Conservation (phyloP, 2,329 filamentous ascomycete genomes). For the Xylariaceae sp. region DNA sequence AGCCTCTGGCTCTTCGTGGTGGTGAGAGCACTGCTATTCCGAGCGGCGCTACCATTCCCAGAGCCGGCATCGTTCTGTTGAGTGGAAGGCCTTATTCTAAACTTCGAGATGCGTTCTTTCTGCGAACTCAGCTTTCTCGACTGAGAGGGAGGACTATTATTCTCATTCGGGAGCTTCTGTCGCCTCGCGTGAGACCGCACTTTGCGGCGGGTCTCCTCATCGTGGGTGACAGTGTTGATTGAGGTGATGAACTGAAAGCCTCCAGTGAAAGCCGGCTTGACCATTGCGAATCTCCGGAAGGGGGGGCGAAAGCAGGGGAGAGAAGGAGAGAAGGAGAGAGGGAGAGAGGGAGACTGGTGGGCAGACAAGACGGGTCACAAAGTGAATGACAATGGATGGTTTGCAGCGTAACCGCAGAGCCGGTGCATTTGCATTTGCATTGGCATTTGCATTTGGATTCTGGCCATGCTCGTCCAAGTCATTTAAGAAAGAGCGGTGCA, state of each 20-base stretch:
- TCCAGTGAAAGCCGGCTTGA: constrained; percentile 18
- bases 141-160: constrained; percentile 22
- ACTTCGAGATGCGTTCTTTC: constrained; percentile 32
- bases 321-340: not conserved
- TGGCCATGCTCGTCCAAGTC: constrained; percentile 2
- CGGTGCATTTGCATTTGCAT: not conserved
- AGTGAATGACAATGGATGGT: not conserved
- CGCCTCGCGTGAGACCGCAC: constrained; percentile 32
- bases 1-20: constrained; percentile 3
- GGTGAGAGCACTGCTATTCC: not conserved
- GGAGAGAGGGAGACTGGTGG: not conserved
- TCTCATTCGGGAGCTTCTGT: constrained; percentile 29
- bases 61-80: constrained; percentile 6
- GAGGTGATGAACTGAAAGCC: constrained; percentile 34
- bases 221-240: constrained; percentile 32
- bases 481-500: no score
- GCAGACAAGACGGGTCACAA: not conserved
- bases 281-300: constrained; percentile 10
- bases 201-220: constrained; percentile 33
- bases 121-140: constrained; percentile 27
- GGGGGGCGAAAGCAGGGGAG: not conserved
- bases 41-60: not conserved
- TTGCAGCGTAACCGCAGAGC: not conserved
- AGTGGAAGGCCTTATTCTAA: constrained; percentile 25
- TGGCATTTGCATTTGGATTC: not conserved